Evolutionary conservation across 768 basidiomycete genomes (phyloP), one percentile per base, ranked within the genome.

Genomic region (Hysterangium stoloniferum): DNA sequence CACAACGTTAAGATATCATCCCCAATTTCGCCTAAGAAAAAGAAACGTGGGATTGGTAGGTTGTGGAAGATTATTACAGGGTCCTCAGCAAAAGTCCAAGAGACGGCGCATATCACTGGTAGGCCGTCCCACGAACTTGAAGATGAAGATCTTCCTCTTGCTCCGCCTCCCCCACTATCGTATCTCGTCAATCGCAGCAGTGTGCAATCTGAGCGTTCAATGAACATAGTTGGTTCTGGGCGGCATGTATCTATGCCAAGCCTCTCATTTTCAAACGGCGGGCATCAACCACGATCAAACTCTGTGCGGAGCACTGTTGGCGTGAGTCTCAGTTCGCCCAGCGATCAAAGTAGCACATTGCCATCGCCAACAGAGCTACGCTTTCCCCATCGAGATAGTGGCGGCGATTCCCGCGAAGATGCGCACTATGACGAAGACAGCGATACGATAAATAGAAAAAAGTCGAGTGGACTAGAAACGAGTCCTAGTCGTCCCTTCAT

Each of bases 151-250:
- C 64, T 73, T 7, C 92, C 89, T 3, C 71, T 96, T 34, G 82
- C 86, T 2, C 95, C 94, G 1, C 95, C 95, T 2, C 95, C 95
- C 4, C 85, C 91, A 4, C 62, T 98, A 46, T 90, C 90, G 0
- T 94, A 92, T 67, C 76, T 97, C 41, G 90, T 91, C 13, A 70
- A 65, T 48, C 54, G 63, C 11, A 45, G 45, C 28, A 56, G 54
- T 37, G 52, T 45, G 28, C 52, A 55, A 19, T 2, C 68, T 66
- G 54, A 66, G 69, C 54, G 72, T 76, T 51, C 76, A 76, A 35
- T 73, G 75, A n/a, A 37, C 71, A 71, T 28, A 73, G 78, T 13
- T 55, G 69, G 36, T 62, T 64, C 68, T 40, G 71, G 70, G 44
- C 78, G 85, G 4, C 83, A 82, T 58, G 71, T 75, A 22, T 86